phyloP scores from a whole-genome alignment of 805 yeast genomes.

The Spathaspora sp. region DNA sequence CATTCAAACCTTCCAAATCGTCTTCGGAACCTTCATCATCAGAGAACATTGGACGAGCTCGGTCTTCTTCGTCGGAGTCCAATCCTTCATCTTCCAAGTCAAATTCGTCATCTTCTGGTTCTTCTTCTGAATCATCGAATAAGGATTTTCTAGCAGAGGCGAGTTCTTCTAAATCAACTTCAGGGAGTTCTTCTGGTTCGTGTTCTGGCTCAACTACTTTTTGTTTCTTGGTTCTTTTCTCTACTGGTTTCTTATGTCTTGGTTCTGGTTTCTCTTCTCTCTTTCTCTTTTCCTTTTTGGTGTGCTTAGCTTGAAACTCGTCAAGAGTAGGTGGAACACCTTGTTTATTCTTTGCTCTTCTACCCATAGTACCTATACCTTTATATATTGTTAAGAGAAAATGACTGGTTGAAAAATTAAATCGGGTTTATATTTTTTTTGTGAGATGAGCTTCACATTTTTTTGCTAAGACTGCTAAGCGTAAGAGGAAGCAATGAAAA shows the following conservation, averaged over 20 bases:
- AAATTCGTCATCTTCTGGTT: conserved; percentile 40
- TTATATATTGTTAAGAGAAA: background rate
- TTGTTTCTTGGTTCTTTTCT: conserved; percentile 21
- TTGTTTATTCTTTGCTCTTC: conserved; percentile 90
- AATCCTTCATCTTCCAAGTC: conserved; percentile 22
- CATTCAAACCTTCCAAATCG: conserved; percentile 64
- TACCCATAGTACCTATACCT: conserved; percentile 64
- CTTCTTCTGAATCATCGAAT: conserved; percentile 70
- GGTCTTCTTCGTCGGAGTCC: conserved; percentile 62
- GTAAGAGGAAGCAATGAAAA: background rate
- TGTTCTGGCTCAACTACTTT: conserved; percentile 18
- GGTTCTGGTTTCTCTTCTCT: conserved; percentile 12
- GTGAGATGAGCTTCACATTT: background rate
- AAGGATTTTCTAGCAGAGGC: conserved; percentile 68
- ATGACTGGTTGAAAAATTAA: background rate
- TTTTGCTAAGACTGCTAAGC: background rate
- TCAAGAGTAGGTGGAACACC: conserved; percentile 88
- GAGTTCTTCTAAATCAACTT: conserved; percentile 60
- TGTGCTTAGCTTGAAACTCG: conserved; percentile 56
- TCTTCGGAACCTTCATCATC: conserved; percentile 61
- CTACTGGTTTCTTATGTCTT: conserved; percentile 16
- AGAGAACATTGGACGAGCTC: conserved; percentile 72
- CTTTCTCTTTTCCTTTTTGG: conserved; percentile 40
- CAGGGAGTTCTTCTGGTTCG: conserved; percentile 46
- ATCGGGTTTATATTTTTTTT: background rate